Percentiles rank a stretch among this genome's conserved stretches.
Evolutionary conservation across 176 grass and related monocot species (phyloP).

Genomic region (Lolium perenne): DNA sequence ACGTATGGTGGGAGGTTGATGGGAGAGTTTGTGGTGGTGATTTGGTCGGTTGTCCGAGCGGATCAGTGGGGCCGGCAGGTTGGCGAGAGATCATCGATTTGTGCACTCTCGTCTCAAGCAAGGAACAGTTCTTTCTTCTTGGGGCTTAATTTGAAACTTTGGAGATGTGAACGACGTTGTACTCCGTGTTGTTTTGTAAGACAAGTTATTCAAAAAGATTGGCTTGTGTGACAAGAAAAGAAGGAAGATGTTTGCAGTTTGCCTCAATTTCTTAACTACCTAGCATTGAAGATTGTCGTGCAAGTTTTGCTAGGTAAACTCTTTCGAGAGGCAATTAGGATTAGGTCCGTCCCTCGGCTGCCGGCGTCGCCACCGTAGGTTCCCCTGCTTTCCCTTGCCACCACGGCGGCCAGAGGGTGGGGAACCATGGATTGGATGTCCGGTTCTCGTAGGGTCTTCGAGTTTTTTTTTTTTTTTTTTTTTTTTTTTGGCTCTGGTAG

Average conservation of each 20-base stretch:
- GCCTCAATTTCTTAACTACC: neutral
- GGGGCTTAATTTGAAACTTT: neutral
- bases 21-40: neutral
- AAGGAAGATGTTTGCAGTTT: neutral
- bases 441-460: no score
- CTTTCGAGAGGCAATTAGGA: no score
- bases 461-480: no score
- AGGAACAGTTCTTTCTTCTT: neutral
- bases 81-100: neutral
- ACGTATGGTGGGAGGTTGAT: neutral
- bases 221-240: neutral
- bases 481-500: no score
- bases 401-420: no score
- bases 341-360: no score
- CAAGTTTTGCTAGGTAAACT: no score
- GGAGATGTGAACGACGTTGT: neutral
- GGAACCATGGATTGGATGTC: no score
- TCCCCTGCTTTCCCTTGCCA: no score
- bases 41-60: constrained; percentile 3
- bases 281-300: neutral
- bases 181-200: neutral
- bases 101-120: no score
- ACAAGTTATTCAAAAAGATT: neutral
- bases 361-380: no score
- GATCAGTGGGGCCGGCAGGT: neutral